Evolutionary conservation across 305 asterid species (phyloP).

Genomic region (Salvia sclarea): DNA sequence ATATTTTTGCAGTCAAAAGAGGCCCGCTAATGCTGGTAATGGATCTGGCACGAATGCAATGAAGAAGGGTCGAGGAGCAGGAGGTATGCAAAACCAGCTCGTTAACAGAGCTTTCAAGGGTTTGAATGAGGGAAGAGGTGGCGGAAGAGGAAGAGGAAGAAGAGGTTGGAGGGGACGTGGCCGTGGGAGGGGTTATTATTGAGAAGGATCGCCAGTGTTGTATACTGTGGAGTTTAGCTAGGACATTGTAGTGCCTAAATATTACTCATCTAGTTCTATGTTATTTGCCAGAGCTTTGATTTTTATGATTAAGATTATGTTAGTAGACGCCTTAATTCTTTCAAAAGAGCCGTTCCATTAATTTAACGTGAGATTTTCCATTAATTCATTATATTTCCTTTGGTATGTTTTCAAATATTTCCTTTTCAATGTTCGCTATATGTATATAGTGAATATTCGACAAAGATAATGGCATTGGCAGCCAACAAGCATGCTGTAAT

Average conservation of each 20-base stretch:
- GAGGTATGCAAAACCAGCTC: slow-evolving; percentile 71
- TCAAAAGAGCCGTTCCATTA: background rate
- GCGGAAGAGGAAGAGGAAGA: slow-evolving; percentile 43
- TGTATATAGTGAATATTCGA: too few species aligned
- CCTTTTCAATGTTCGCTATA: too few species aligned
- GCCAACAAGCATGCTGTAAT: too few species aligned
- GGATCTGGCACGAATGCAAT: slow-evolving; percentile 47
- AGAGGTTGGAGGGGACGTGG: slow-evolving; percentile 72
- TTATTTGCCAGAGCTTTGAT: background rate
- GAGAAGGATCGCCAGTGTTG: slow-evolving; percentile 34
- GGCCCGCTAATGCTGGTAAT: slow-evolving; percentile 45
- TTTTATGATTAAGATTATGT: background rate
- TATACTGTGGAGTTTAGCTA: slow-evolving; percentile 35
- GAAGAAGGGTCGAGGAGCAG: slow-evolving; percentile 74
- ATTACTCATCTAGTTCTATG: slow-evolving; percentile 19
- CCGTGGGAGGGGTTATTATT: slow-evolving; percentile 50
- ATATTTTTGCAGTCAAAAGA: slow-evolving; percentile 59
- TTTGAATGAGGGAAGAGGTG: slow-evolving; percentile 48
- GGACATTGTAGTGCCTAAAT: slow-evolving; percentile 15
- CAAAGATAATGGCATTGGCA: too few species aligned
- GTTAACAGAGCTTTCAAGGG: slow-evolving; percentile 80
- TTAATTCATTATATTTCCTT: too few species aligned
- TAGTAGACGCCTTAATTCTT: background rate
- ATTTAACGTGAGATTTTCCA: background rate
- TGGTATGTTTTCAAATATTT: background rate